Conservation (phyloP, 1,139 yeast species). For the Kodamaea plutei region DNA sequence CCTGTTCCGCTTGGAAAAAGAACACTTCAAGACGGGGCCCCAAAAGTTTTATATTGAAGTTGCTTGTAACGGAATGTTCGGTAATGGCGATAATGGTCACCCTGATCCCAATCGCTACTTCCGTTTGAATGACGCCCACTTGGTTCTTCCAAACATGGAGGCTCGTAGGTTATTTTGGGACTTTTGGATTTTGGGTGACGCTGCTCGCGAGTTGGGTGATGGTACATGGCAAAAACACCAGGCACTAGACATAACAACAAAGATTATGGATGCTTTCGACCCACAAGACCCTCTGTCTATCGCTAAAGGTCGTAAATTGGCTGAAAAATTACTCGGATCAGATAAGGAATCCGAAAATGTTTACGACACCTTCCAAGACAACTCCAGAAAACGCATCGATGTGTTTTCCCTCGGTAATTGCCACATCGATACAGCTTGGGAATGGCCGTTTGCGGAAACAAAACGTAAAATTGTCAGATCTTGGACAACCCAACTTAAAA, state of each 20-base stretch:
- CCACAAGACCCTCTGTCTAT: conserved; percentile 47
- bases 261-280: conserved; percentile 81
- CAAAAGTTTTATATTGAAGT: conserved; percentile 77
- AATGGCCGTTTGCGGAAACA: conserved; percentile 98
- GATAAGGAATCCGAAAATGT: conserved; percentile 64
- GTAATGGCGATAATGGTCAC: conserved; percentile 60
- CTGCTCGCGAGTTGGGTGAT: conserved; percentile 78
- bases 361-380: conserved; percentile 28
- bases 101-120: conserved; percentile 74
- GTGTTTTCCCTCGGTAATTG: conserved; percentile 91
- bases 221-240: conserved; percentile 78
- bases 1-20: conserved; percentile 64
- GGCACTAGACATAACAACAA: conserved; percentile 73
- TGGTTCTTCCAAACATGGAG: conserved; percentile 74
- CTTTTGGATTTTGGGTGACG: conserved; percentile 86
- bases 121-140: conserved; percentile 62
- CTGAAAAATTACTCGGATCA: conserved; percentile 59
- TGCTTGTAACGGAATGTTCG: conserved; percentile 94
- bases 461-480: conserved; percentile 87
- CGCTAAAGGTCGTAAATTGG: conserved; percentile 60
- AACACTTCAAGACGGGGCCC: conserved; percentile 37
- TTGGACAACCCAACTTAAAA: conserved; percentile 88
- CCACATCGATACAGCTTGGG: conserved; percentile 97
- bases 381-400: conserved; percentile 26
- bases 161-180: conserved; percentile 78